Conservation (phyloP, 768 basidiomycete genomes). For the Pisolithus microcarpus region DNA sequence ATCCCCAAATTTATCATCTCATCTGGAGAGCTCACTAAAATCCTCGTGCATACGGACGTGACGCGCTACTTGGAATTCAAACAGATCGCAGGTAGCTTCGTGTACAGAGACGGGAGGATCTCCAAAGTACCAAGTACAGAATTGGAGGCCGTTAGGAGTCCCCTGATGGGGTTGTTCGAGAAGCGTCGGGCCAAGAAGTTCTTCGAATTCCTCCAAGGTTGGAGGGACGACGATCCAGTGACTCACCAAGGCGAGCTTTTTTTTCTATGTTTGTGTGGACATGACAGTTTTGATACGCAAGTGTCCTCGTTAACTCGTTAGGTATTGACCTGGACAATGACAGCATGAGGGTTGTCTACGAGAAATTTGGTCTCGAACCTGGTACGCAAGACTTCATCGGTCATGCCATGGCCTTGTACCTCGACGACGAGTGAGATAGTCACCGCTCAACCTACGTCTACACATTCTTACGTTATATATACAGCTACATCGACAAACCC, state of each 20-base stretch:
- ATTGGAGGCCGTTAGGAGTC: conserved; percentile 91
- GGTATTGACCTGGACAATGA: conserved; percentile 85
- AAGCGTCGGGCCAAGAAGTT: conserved; percentile 98
- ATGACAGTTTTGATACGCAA: not conserved
- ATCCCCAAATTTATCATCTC: conserved; percentile 99
- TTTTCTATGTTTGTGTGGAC: not conserved
- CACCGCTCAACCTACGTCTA: not conserved
- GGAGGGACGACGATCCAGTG: conserved; percentile 91
- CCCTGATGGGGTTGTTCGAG: conserved; percentile 99
- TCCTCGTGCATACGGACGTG: conserved; percentile 98
- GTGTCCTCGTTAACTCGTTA: conserved; percentile 20
- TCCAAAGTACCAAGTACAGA: conserved; percentile 97
- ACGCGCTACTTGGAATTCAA: conserved; percentile 99
- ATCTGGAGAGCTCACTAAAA: conserved; percentile 93
- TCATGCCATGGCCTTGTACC: conserved; percentile 97
- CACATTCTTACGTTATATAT: conserved; percentile 8
- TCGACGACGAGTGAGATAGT: conserved; percentile 84
- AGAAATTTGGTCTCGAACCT: conserved; percentile 93
- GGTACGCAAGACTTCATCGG: conserved; percentile 99
- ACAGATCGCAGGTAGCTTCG: conserved; percentile 97
- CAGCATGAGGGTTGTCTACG: conserved; percentile 90
- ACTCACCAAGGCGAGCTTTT: conserved; percentile 80
- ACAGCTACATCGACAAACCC: conserved; percentile 86
- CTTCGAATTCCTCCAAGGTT: conserved; percentile 92
- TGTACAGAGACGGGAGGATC: conserved; percentile 94